phyloP scores from a whole-genome alignment of 208 protist species.

The Acanthamoeba triangularis region DNA sequence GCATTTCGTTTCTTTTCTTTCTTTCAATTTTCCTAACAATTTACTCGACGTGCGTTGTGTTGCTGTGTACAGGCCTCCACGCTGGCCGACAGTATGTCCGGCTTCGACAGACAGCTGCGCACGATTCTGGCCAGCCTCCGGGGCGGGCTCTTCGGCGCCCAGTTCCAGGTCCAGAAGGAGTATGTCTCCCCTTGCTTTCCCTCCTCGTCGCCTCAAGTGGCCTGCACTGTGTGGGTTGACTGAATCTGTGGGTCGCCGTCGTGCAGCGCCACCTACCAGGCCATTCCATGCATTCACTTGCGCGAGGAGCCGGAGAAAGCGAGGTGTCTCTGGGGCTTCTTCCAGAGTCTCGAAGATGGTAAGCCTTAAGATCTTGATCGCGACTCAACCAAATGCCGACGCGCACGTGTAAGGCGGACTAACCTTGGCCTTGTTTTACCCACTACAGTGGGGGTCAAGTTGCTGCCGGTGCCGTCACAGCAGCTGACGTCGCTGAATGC shows the following conservation, averaged over 20 bases:
- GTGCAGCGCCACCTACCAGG: background rate
- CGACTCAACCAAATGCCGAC: too few species aligned
- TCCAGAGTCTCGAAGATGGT: conserved; percentile 60
- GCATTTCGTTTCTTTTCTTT: background rate
- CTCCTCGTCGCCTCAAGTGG: background rate
- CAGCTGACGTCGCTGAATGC: conserved; percentile 8
- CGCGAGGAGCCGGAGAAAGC: conserved; percentile 62
- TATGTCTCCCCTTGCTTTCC: background rate
- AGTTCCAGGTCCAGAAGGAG: conserved; percentile 17
- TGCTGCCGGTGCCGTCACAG: background rate
- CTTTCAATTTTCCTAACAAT: background rate
- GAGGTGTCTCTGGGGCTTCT: conserved; percentile 9
- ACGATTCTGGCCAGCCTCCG: background rate
- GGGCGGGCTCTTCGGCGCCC: background rate
- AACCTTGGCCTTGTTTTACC: too few species aligned
- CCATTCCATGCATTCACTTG: conserved; percentile 46
- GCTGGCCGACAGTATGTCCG: conserved; percentile 12
- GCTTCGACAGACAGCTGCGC: conserved; percentile 1
- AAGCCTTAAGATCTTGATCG: too few species aligned
- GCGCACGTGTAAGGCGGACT: too few species aligned
- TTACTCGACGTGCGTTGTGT: background rate
- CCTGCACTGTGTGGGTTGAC: too few species aligned
- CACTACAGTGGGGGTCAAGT: conserved; percentile 1
- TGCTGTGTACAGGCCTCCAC: background rate
- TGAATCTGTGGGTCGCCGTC: too few species aligned